Conservation (phyloP, 768 basidiomycete genomes). For the Phlebiopsis gigantea region DNA sequence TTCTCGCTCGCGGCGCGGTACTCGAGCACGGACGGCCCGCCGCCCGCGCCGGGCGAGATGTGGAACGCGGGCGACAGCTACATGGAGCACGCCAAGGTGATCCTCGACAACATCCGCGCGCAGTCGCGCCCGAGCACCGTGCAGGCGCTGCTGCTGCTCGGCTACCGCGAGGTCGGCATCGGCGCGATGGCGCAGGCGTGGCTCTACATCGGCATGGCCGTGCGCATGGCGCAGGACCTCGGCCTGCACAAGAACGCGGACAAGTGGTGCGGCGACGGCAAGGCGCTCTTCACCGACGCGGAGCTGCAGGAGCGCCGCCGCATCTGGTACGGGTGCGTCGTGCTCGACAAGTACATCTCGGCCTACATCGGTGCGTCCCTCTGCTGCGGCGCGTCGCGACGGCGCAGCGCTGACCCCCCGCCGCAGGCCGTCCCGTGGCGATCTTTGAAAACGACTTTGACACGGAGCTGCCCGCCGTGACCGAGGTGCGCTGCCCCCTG, state of each 20-base stretch:
- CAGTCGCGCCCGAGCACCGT: constrained; percentile 70
- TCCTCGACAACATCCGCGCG: constrained; percentile 64
- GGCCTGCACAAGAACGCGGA: constrained; percentile 81
- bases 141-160: constrained; percentile 75
- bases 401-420: not conserved
- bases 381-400: constrained; percentile 1
- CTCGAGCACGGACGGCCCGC: constrained; percentile 23
- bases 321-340: constrained; percentile 75
- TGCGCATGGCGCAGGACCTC: constrained; percentile 89
- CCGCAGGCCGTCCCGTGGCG: constrained; percentile 60
- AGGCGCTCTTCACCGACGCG: constrained; percentile 46
- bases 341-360: constrained; percentile 77
- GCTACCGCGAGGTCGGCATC: constrained; percentile 82
- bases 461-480: constrained; percentile 55
- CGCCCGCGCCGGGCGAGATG: constrained; percentile 54
- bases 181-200: constrained; percentile 88
- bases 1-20: constrained; percentile 80
- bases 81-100: constrained; percentile 57
- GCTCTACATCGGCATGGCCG: constrained; percentile 82
- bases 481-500: constrained; percentile 40
- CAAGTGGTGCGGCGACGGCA: constrained; percentile 61
- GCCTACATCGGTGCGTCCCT: constrained; percentile 59
- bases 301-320: constrained; percentile 68
- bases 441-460: constrained; percentile 77
- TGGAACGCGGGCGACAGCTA: constrained; percentile 79